Evolutionary conservation across 495 filamentous ascomycete genomes (phyloP).

Genomic region (Daldinia loculata): DNA sequence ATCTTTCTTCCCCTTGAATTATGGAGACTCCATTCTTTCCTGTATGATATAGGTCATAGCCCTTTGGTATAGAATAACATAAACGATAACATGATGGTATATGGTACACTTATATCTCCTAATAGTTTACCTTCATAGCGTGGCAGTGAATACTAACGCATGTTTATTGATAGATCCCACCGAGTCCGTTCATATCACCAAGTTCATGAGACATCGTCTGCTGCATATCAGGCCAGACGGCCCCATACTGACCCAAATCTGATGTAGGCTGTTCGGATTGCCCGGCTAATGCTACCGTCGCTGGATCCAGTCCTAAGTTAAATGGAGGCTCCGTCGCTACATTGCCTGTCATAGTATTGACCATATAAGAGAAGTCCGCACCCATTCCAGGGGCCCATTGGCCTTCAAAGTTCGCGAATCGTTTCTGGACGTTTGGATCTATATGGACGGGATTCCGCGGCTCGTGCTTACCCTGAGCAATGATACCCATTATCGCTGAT

Average conservation of each 20-base stretch:
- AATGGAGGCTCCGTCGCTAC: slow-evolving; percentile 20
- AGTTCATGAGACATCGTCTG: slow-evolving; percentile 23
- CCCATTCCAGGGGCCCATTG: slow-evolving; percentile 35
- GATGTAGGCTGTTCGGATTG: slow-evolving; percentile 19
- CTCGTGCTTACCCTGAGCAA: slow-evolving; percentile 45
- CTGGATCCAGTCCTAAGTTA: slow-evolving; percentile 16
- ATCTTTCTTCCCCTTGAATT: too few species aligned
- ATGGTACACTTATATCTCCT: not conserved
- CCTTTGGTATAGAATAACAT: too few species aligned
- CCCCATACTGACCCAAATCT: slow-evolving; percentile 25
- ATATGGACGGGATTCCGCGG: slow-evolving; percentile 44
- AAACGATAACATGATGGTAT: slow-evolving; percentile 6
- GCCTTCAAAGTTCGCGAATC: slow-evolving; percentile 32
- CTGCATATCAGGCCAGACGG: slow-evolving; percentile 29
- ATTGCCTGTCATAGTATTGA: slow-evolving; percentile 44
- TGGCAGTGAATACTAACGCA: not conserved
- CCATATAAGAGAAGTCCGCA: slow-evolving; percentile 42
- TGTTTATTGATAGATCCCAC: slow-evolving; percentile 27
- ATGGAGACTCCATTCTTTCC: too few species aligned
- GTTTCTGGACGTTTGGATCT: slow-evolving; percentile 40
- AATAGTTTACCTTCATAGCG: not conserved
- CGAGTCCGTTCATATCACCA: slow-evolving; percentile 22
- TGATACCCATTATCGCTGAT: slow-evolving; percentile 40
- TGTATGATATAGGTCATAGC: too few species aligned
- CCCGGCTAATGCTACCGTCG: slow-evolving; percentile 7